Percentiles rank a stretch among this genome's conserved stretches.
phyloP scores from a whole-genome alignment of 2,329 filamentous ascomycete species.

The Aspergillus eucalypticola region DNA sequence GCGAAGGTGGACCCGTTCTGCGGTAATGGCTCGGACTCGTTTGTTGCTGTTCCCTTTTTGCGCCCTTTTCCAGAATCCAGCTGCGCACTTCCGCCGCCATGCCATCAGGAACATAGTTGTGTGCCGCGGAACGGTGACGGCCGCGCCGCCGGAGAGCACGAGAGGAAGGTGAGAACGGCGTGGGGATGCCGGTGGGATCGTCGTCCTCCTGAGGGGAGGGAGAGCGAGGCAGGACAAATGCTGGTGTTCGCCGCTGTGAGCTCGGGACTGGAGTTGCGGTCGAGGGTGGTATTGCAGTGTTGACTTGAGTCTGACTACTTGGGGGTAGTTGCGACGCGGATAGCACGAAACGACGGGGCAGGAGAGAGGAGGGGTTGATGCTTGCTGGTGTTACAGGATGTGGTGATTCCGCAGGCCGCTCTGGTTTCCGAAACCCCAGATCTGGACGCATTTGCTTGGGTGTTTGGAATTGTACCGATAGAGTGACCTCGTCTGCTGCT shows the following conservation, averaged over 20 bases:
- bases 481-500: not conserved
- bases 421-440: not conserved
- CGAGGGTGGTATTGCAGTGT: not conserved
- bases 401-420: slow-evolving; percentile 11
- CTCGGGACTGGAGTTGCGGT: slow-evolving; percentile 17
- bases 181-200: slow-evolving; percentile 22
- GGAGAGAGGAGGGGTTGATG: slow-evolving; percentile 26
- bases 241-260: slow-evolving; percentile 21
- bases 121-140: slow-evolving; percentile 21
- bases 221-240: slow-evolving; percentile 41
- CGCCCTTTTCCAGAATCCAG: slow-evolving; percentile 43
- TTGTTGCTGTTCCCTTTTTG: slow-evolving; percentile 29
- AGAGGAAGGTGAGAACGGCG: slow-evolving; percentile 40
- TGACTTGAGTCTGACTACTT: slow-evolving; percentile 18
- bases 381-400: slow-evolving; percentile 18
- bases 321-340: slow-evolving; percentile 25
- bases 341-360: slow-evolving; percentile 33
- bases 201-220: slow-evolving; percentile 31
- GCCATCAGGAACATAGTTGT: slow-evolving; percentile 37
- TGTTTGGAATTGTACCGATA: slow-evolving; percentile 10
- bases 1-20: not conserved
- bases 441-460: slow-evolving; percentile 6
- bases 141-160: slow-evolving; percentile 34
- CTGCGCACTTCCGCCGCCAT: slow-evolving; percentile 45
- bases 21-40: not conserved